A percentile compares a stretch with the other conserved stretches of the same genome.
Conservation (phyloP, 495 filamentous ascomycete species). For the Lasiosphaeria ovina region DNA sequence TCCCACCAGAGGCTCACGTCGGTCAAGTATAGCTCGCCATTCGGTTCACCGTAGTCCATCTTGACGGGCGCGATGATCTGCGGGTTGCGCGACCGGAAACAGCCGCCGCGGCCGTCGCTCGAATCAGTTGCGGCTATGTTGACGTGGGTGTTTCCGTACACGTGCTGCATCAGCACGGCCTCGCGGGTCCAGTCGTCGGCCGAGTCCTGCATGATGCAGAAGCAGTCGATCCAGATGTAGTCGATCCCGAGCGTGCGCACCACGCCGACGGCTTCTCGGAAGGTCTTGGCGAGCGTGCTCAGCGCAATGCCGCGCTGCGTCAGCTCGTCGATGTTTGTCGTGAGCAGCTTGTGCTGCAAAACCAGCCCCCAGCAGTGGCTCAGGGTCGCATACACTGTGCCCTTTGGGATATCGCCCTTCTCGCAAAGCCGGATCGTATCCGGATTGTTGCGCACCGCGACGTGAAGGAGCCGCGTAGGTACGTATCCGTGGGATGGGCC, state of each 20-base stretch:
- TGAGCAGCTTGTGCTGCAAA: no score
- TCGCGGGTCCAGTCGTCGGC: slow-evolving; percentile 22
- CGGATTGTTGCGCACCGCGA: no score
- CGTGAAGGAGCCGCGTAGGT: no score
- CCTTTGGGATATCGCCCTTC: no score
- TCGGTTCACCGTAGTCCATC: background rate
- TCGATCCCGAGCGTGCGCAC: slow-evolving; percentile 10
- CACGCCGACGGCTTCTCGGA: slow-evolving; percentile 10
- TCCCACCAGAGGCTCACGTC: background rate
- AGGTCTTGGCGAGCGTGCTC: background rate
- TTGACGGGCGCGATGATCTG: background rate
- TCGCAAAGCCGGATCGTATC: no score
- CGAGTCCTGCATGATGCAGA: slow-evolving; percentile 12
- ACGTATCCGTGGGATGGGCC: no score
- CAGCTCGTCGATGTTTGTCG: no score
- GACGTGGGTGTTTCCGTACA: slow-evolving; percentile 19
- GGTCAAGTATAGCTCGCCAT: background rate
- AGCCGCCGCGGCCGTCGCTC: background rate
- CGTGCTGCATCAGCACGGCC: slow-evolving; percentile 14
- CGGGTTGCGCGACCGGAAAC: slow-evolving; percentile 2
- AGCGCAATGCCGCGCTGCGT: no score
- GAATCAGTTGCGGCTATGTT: slow-evolving; percentile 19
- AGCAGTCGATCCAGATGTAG: slow-evolving; percentile 30
- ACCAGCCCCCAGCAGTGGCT: no score
- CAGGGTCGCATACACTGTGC: no score